Conservation (phyloP, 805 yeast genomes). For the Candida cerambycidarum region DNA sequence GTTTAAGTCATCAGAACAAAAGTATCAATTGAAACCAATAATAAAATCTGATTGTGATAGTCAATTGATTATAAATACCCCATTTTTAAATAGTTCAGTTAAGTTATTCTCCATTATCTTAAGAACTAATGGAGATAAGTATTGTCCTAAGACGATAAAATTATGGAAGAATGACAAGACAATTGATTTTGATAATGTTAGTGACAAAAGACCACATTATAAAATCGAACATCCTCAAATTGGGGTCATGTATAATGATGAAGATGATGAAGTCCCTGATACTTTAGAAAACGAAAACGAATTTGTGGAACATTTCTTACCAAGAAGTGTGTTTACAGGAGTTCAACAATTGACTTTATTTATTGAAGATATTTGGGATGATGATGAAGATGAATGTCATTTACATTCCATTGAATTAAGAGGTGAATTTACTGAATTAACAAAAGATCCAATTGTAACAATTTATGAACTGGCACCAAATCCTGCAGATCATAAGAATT, state of each 20-base stretch:
- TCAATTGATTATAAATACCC: conserved; percentile 74
- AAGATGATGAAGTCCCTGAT: conserved; percentile 38
- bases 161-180: conserved; percentile 68
- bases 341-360: conserved; percentile 67
- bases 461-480: conserved; percentile 90
- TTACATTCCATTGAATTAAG: conserved; percentile 75
- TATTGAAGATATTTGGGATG: conserved; percentile 57
- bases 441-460: conserved; percentile 70
- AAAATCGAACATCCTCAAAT: conserved; percentile 62
- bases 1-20: conserved; percentile 52
- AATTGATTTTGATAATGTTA: conserved; percentile 71
- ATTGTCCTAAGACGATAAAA: conserved; percentile 69
- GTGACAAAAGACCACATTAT: conserved; percentile 48
- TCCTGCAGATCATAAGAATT: conserved; percentile 74
- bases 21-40: conserved; percentile 47
- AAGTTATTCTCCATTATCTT: conserved; percentile 72
- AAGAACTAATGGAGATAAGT: conserved; percentile 59
- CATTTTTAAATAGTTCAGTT: conserved; percentile 69
- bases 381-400: conserved; percentile 49
- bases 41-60: conserved; percentile 76
- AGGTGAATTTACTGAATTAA: conserved; percentile 62
- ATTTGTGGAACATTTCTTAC: conserved; percentile 80
- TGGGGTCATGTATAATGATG: conserved; percentile 47
- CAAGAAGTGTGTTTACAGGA: conserved; percentile 72
- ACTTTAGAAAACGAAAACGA: conserved; percentile 36